Percentiles rank a stretch among this genome's conserved stretches.
Conservation (phyloP, 371 early-diverging fungal species). For the Mortierella sp. region DNA sequence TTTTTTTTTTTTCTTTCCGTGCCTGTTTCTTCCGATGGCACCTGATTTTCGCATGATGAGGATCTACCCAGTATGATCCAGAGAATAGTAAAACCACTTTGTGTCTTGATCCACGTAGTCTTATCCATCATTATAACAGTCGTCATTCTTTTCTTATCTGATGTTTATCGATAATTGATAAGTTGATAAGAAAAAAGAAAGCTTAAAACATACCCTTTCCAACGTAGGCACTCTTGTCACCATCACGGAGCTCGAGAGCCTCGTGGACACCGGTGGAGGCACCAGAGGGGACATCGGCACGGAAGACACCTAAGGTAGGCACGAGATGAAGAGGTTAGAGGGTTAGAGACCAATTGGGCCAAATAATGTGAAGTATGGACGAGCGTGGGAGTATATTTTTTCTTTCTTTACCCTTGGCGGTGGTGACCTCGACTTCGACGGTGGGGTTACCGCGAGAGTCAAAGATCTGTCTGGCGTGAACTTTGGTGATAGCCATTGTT, state of each 20-base stretch:
- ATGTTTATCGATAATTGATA: background rate
- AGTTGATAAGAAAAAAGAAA: background rate
- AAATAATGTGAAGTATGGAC: background rate
- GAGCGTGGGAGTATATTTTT: background rate
- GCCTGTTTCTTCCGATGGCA: constrained; percentile 4
- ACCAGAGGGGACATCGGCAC: constrained; percentile 98
- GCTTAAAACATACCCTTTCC: constrained; percentile 87
- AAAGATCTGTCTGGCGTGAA: constrained; percentile 98
- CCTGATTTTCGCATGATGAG: background rate
- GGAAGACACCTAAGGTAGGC: constrained; percentile 74
- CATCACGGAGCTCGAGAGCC: constrained; percentile 97
- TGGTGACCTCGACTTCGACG: constrained; percentile 98
- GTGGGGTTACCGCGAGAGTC: constrained; percentile 99
- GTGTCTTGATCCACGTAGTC: background rate
- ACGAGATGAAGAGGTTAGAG: background rate
- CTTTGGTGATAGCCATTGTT: constrained; percentile 74
- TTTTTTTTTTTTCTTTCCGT: background rate
- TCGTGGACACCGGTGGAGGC: constrained; percentile 99
- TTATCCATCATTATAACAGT: background rate
- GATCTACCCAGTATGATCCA: background rate
- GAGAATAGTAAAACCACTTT: too few species aligned
- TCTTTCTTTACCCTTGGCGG: constrained; percentile 54
- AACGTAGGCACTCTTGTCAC: constrained; percentile 84
- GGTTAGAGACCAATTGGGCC: background rate
- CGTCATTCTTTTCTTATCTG: too few species aligned